Evolutionary conservation across 768 basidiomycete species (phyloP), one percentile per base, ranked within the genome.

Genomic region (Macrolepiota dolichaula): DNA sequence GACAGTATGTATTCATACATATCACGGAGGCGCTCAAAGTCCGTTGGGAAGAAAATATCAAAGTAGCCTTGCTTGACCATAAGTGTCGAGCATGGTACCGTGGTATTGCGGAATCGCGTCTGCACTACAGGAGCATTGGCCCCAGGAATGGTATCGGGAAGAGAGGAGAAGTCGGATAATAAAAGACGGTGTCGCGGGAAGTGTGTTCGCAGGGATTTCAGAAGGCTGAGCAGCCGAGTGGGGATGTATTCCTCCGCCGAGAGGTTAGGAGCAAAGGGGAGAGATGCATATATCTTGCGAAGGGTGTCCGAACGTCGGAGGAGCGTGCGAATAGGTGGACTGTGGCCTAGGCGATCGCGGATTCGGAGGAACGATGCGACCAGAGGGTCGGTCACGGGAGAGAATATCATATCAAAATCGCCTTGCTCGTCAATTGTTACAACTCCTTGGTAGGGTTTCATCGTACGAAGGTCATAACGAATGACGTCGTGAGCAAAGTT

Each of bases 31-130:
- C 81, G 82, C 55, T 83, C 84, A 65, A 98, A 98, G 70, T 92
- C 79, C 12, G 96, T 98, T 10, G 97, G 97, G 77, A 99, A 99
- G 78, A 99, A 93, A 63, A 98, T 98, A 72, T 99, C 97, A 73
- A 99, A 99, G 76, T 88, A 96, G 7, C 97, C 97, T 69, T 91
- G 96, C 67, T 87, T 88, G 61, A 99, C 97, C 67, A 96, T 85
- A 59, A 97, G 81, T 13, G 92, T 98, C 64, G 87, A 81, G 68
- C 93, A 95, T 3, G 97, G 91, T 1, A 98, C 89, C 68, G 92
- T 95, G 51, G 83, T 82, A 62, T 89, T 90, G 49, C 84, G 86
- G 70, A 91, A 88, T 55, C 94, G 85, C 25, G 97, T 98, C 76
- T 99, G 97, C 24, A 98, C 97, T 24, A 98, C 97, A 11, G 97